Evolutionary conservation across 2,329 filamentous ascomycete genomes (phyloP).

Genomic region (Sordariomycetes sp.): DNA sequence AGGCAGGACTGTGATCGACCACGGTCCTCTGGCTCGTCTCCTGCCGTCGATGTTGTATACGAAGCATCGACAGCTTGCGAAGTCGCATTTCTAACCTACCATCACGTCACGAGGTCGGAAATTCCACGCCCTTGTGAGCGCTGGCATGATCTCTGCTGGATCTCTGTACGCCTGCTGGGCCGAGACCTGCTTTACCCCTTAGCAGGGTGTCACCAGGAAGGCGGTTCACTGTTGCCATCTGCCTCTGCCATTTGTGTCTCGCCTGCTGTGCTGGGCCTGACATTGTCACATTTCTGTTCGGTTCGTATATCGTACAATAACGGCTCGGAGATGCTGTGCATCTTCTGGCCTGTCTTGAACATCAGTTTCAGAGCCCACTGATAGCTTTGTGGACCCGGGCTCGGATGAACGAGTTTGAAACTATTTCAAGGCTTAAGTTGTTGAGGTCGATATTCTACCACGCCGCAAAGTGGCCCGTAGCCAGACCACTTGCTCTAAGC

Average conservation of each 20-base stretch:
- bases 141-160: not conserved
- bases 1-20: not conserved
- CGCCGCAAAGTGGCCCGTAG: not conserved
- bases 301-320: too few species aligned
- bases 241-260: too few species aligned
- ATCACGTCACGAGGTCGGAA: not conserved
- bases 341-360: too few species aligned
- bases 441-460: not conserved
- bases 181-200: not conserved
- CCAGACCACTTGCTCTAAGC: not conserved
- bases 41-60: not conserved
- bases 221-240: not conserved
- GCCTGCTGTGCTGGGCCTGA: too few species aligned
- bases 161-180: not conserved
- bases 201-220: not conserved
- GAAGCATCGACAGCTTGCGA: not conserved
- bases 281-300: too few species aligned
- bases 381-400: too few species aligned
- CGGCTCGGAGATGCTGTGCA: too few species aligned
- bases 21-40: not conserved
- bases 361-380: too few species aligned
- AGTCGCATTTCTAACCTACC: not conserved
- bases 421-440: too few species aligned
- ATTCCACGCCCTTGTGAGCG: not conserved
- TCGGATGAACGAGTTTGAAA: too few species aligned